Conservation (phyloP, 495 filamentous ascomycete species). For the Darksidea phi region DNA sequence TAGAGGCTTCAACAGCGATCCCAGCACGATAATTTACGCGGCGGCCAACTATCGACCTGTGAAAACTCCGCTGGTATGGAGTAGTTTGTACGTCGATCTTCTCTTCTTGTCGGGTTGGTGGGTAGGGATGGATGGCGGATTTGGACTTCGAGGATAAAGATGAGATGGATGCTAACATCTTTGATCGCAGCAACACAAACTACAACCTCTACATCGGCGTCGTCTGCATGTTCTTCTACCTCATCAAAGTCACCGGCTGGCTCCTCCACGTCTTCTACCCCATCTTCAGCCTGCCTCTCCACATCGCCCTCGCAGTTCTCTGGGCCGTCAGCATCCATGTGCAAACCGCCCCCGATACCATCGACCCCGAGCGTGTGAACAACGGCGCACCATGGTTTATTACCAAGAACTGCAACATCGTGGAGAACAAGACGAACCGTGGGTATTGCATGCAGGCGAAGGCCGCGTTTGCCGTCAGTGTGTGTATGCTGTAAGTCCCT, state of each 20-base stretch:
- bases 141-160: background rate
- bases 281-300: conserved; percentile 59
- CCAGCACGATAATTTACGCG: conserved; percentile 68
- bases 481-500: conserved; percentile 67
- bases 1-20: conserved; percentile 80
- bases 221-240: conserved; percentile 66
- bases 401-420: conserved; percentile 69
- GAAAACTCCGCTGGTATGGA: conserved; percentile 75
- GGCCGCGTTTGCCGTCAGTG: conserved; percentile 65
- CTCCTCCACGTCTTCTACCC: conserved; percentile 73
- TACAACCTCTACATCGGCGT: conserved; percentile 83
- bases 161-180: conserved; percentile 26
- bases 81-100: conserved; percentile 57
- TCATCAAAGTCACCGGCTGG: conserved; percentile 64
- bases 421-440: conserved; percentile 53
- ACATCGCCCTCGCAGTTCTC: conserved; percentile 58
- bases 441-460: conserved; percentile 77
- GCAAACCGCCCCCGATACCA: conserved; percentile 78
- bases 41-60: conserved; percentile 71
- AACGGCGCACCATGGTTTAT: conserved; percentile 79
- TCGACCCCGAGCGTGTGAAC: conserved; percentile 68
- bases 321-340: conserved; percentile 66
- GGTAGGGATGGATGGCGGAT: background rate
- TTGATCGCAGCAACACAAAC: conserved; percentile 62
- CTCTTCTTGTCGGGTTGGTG: background rate